Base-by-base conservation (phyloP, 495 filamentous ascomycete genomes). In the Podospora fimiseda region DNA sequence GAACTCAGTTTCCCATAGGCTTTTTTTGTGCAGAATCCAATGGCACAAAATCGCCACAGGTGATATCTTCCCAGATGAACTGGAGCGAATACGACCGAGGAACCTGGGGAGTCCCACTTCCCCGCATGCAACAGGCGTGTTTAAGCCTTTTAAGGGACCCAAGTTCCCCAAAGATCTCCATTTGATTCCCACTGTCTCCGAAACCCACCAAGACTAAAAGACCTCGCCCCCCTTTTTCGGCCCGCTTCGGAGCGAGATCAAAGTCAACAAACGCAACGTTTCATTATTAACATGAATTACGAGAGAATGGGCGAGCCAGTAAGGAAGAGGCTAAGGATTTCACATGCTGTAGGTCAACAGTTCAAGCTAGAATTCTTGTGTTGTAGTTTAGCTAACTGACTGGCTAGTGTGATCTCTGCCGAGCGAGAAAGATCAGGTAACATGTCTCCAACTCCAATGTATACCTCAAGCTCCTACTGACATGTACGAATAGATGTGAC, bases 321-420 rank as follows among this genome's bases (percentile, higher is more conserved):
- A n/a, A 54, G 61, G 33, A 64, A 64, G 53, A 56, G 61, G 46
- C 53, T 61, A 3, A 52, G 61, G 37, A 62, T 59, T 0, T 59
- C 59, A 13, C 61, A 64, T 47, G 61, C 61, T 8, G 61, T 61
- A 15, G 44, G 61, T 61, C 9, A 6, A 38, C n/a, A 16, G 20
- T 22, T n/a, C 18, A 48, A 40, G 33, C 18, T 19, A 8, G 4
- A n/a, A 18, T 37, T 46, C 11, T 13, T 51, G 14, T 33, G 13
- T 9, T 8, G n/a, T n/a, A 44, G 4, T 23, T 13, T 21, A 3
- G 16, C 8, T 22, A 21, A 22, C 14, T 21, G 8, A 21, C 19
- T 2, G 21, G 2, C 0, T 19, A 61, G 59, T 64, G 60, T 23
- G 60, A 63, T 36, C 39, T 63, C 4, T 63, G 60, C 38, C 55